Base-by-base conservation (phyloP, 345 rosid genomes). In the Salix udensis region DNA sequence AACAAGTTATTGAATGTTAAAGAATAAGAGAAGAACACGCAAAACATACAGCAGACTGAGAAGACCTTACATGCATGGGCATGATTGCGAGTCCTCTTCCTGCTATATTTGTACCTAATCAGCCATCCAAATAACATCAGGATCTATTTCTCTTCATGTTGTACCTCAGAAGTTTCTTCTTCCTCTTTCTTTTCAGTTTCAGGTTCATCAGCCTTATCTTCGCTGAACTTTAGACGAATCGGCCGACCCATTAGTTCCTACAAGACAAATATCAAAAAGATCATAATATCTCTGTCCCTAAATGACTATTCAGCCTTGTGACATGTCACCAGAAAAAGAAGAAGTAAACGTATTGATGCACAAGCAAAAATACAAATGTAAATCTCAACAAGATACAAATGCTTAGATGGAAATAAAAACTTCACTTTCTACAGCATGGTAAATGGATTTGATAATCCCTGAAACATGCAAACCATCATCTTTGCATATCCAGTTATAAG, bases 231-330 rank as follows among this genome's bases (percentile, higher is more conserved):
- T 55, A 95, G 86, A 69, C 79, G 84, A 78, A 95, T 14, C 52
- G 97, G 90, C 19, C 97, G 90, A 23, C 90, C 97, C 97, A 93
- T 89, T 78, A 95, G 81, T 79, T 93, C 94, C 97, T 93, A 79
- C 75, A 81, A 37, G 46, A 79, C 13, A 68, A 73, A 69, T 24
- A 80, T 70, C 23, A n/a, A 79, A 65, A 78, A 6, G 40, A 62
- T 69, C 42, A 74, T 14, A 5, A 74, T 14, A 5, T 13, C 21
- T 14, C 40, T 48, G 6, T 36, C 42, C 31, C 62, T 26, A 40
- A 40, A 26, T 40, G 55, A 58, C 11, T 58, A 44, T 70, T 18
- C 48, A 16, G 9, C 18, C 19, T 37, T 39, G 4, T 24, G 26
- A 26, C 48, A 48, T 6, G 5, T 48, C 8, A 40, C 23, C 10